Evolutionary conservation across 768 basidiomycete genomes (phyloP).

Genomic region (Rhizopogon roseolus): DNA sequence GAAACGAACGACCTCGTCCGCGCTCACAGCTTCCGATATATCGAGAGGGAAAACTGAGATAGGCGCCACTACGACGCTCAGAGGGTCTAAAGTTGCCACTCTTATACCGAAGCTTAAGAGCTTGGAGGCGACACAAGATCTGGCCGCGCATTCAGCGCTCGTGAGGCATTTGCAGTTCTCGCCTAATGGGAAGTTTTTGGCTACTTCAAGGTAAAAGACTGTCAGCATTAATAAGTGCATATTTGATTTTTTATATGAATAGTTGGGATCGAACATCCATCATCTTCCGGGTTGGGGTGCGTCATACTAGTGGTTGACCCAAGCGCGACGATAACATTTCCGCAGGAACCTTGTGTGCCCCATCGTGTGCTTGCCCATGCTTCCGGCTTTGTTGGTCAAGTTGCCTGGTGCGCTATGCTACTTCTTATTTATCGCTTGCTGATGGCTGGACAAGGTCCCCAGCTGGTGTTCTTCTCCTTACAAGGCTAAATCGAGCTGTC

Average conservation of each 20-base stretch:
- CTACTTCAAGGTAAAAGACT: conserved; percentile 55
- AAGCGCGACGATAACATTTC: neutral
- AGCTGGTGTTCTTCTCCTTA: conserved; percentile 54
- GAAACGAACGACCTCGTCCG: conserved; percentile 33
- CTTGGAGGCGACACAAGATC: conserved; percentile 52
- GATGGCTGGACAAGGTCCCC: conserved; percentile 48
- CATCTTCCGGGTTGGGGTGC: conserved; percentile 61
- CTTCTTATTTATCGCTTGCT: neutral
- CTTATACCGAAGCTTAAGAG: conserved; percentile 53
- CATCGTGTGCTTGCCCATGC: conserved; percentile 65
- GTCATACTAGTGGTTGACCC: conserved; percentile 12
- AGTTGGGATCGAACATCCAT: conserved; percentile 72
- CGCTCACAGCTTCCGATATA: conserved; percentile 5
- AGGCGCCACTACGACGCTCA: conserved; percentile 24
- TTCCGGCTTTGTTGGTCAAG: conserved; percentile 71
- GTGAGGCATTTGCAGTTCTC: conserved; percentile 75
- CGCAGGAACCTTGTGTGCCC: conserved; percentile 52
- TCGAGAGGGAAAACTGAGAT: neutral
- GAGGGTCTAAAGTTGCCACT: conserved; percentile 49
- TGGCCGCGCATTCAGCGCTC: conserved; percentile 61
- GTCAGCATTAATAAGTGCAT: neutral
- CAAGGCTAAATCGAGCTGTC: conserved; percentile 58
- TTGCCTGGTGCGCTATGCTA: conserved; percentile 51
- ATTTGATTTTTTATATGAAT: neutral
- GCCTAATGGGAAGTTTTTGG: conserved; percentile 68